phyloP scores from a whole-genome alignment of 2,329 filamentous ascomycete species.

The Colletotrichum higginsianum region DNA sequence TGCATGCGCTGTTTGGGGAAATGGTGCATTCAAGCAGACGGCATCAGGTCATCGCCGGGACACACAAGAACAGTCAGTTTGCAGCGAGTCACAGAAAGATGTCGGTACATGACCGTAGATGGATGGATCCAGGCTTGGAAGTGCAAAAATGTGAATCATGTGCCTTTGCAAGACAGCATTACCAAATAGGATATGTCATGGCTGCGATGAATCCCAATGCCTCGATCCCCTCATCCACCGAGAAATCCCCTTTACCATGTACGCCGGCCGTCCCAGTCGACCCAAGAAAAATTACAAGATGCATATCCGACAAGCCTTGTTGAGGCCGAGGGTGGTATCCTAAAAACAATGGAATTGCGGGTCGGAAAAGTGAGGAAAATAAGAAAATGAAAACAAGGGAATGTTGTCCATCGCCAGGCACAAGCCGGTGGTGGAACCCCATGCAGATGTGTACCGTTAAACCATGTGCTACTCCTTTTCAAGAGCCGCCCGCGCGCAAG shows the following conservation, averaged over 20 bases:
- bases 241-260: constrained; percentile 3
- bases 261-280: constrained; percentile 27
- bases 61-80: not conserved
- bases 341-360: constrained; percentile 21
- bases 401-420: not conserved
- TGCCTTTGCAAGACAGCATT: constrained; percentile 34
- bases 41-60: not conserved
- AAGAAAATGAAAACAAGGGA: not conserved
- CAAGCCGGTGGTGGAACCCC: constrained; percentile 4
- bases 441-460: constrained; percentile 36
- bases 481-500: not conserved
- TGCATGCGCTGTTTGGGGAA: not conserved
- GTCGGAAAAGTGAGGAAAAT: not conserved
- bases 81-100: no score
- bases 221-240: not conserved
- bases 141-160: constrained; percentile 6
- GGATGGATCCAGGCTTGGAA: not conserved
- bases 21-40: not conserved
- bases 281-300: constrained; percentile 36
- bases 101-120: not conserved
- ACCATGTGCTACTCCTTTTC: constrained; percentile 11
- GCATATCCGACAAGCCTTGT: constrained; percentile 29
- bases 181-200: constrained; percentile 39
- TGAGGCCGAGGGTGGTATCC: constrained; percentile 39
- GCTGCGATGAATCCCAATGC: constrained; percentile 5